Evolutionary conservation across 257 asterid genomes (phyloP), one percentile per base, ranked within the genome.

Genomic region (Plantago elongata): DNA sequence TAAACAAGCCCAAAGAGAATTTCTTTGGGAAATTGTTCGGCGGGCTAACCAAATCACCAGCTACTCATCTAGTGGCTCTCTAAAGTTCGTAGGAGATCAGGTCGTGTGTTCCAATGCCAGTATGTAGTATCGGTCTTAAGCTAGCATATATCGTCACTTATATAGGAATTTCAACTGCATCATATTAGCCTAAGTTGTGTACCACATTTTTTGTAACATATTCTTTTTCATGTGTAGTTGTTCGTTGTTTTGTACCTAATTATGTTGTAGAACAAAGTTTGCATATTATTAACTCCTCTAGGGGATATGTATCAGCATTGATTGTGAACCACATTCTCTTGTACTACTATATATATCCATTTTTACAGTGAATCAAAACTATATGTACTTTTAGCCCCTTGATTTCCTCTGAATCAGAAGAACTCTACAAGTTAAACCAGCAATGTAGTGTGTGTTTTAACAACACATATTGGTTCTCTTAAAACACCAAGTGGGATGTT

Each of bases 1-100:
- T 3, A 84, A 73, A 56, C 43, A 72, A 76, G 56, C 12, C 54
- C 65, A 83, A 81, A 61, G 89, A 71, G 16, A 76, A 57, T 17
- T 85, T 93, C 67, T 69, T 87, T 65, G 86, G 81, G 74, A 85
- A 69, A 73, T 67, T 87, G 72, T 80, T 92, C 72, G 63, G 27
- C 50, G 80, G 81, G 57, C 76, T 79, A 55, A 75, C 73, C 13
- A 71, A 72, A 60, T 45, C 83, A 13, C 79, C 68, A 18, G 29
- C 51, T 48, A 67, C 56, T 54, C 12, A 18, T 72, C 45, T 78
- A 38, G 78, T 78, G 16, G 74, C 87, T 52, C 68, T 75, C 58
- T 75, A 67, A 62, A 34, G 67, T 12, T 13, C 9, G 4, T 22
- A 22, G 27, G 27, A 1, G 2, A 22, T 22, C 27, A 29, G 40